Percentiles rank a stretch among this genome's conserved stretches.
phyloP scores from a whole-genome alignment of 1,284 basidiomycete species.

The Cronartium quercuum region DNA sequence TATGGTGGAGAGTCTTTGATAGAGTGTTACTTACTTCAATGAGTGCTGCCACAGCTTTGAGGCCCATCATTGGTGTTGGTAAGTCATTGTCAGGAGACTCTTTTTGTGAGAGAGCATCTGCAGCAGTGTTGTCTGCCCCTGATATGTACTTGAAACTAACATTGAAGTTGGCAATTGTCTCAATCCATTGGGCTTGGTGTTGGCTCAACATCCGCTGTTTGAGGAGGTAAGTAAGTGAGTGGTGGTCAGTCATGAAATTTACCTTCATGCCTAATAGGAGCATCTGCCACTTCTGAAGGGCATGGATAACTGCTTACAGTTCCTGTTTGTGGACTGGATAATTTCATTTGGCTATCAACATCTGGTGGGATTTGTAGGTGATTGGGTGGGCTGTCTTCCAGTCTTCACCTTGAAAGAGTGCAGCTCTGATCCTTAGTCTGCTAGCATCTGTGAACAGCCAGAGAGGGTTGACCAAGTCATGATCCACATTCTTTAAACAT shows the following conservation, averaged over 20 bases:
- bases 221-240: slow-evolving; percentile 51
- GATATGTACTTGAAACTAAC: background rate
- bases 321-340: slow-evolving; percentile 39
- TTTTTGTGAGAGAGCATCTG: background rate
- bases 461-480: slow-evolving; percentile 42
- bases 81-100: background rate
- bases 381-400: slow-evolving; percentile 11
- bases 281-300: slow-evolving; percentile 5
- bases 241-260: slow-evolving; percentile 52
- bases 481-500: slow-evolving; percentile 49
- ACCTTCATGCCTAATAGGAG: slow-evolving; percentile 42
- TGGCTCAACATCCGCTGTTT: slow-evolving; percentile 50
- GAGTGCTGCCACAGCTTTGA: background rate
- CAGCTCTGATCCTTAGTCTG: slow-evolving; percentile 18
- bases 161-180: background rate
- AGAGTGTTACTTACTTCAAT: background rate
- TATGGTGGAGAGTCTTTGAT: background rate
- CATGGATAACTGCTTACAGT: background rate
- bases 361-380: slow-evolving; percentile 37
- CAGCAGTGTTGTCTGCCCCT: background rate
- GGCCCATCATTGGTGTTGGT: no score
- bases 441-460: slow-evolving; percentile 38
- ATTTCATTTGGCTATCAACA: slow-evolving; percentile 7
- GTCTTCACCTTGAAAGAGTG: slow-evolving; percentile 11
- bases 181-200: slow-evolving; percentile 44